Percentiles rank a stretch among this genome's conserved stretches.
Evolutionary conservation across 345 rosid genomes (phyloP).

Genomic region (Diplotaxis tenuifolia): DNA sequence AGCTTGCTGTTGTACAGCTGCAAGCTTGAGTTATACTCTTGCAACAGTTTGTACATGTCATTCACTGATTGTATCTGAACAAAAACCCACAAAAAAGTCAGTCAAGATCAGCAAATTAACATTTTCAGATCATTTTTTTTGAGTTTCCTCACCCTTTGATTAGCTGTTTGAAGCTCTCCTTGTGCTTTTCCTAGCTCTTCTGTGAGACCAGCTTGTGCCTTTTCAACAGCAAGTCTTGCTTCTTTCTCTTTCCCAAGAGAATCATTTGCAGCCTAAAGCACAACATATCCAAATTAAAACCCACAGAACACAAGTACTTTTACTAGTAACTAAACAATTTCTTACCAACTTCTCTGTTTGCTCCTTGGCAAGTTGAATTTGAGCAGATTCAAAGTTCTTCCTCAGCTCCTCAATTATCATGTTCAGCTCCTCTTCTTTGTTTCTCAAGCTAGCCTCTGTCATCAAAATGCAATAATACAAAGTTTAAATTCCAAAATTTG

Average conservation of each 20-base stretch:
- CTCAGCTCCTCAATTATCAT: conserved; percentile 82
- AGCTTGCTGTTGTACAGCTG: conserved; percentile 91
- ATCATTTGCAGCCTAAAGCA: conserved; percentile 66
- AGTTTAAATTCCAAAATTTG: not conserved
- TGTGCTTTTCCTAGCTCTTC: conserved; percentile 82
- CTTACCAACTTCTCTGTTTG: conserved; percentile 86
- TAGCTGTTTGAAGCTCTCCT: conserved; percentile 85
- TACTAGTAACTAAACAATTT: not conserved
- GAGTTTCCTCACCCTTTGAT: conserved; percentile 71
- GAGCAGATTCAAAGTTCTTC: conserved; percentile 68
- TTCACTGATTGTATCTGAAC: conserved; percentile 80
- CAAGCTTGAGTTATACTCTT: conserved; percentile 92
- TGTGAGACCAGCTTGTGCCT: conserved; percentile 63
- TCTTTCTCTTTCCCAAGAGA: conserved; percentile 82
- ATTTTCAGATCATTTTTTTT: not conserved
- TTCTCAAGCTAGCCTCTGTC: conserved; percentile 63
- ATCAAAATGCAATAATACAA: conserved; percentile 29
- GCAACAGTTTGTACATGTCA: conserved; percentile 95
- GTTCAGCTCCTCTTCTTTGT: conserved; percentile 90
- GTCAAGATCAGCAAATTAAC: not conserved
- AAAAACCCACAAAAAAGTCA: not conserved
- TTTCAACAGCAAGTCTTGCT: conserved; percentile 60
- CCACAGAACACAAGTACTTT: not conserved
- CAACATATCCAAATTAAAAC: conserved; percentile 15
- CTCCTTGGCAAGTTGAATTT: conserved; percentile 76